These are phyloP conservation scores for Coleophoma eucalyptorum DNA, from an alignment of 2,329 filamentous ascomycete species.

Conservation along the genomic window DNA sequence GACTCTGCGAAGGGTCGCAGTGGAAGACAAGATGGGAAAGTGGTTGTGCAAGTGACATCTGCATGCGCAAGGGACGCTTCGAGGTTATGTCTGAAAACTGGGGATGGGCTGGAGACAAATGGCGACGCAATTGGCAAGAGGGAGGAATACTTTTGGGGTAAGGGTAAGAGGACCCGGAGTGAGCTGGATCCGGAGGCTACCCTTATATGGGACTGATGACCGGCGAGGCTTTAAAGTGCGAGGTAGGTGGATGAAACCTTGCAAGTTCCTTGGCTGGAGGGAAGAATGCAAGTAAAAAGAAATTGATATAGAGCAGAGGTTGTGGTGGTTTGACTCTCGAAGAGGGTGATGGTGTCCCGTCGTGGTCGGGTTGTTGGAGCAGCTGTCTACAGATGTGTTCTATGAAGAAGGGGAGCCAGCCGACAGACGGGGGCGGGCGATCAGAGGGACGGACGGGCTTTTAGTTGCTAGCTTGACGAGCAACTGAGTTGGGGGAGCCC, in stretches of 20 bases:
- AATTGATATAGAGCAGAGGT: too few species aligned
- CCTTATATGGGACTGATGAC: too few species aligned
- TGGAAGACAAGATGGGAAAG: neutral
- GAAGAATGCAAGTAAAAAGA: neutral
- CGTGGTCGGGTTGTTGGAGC: too few species aligned
- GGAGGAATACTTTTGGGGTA: neutral
- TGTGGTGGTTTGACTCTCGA: too few species aligned
- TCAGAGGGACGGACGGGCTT: too few species aligned
- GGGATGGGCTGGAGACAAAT: neutral
- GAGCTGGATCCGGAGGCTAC: neutral
- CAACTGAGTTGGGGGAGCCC: too few species aligned
- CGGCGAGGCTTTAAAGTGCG: neutral
- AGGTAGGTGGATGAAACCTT: neutral
- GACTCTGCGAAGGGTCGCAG: constrained; percentile 23
- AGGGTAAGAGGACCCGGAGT: neutral
- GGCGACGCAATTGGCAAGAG: neutral
- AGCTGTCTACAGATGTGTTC: too few species aligned
- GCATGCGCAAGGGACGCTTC: neutral
- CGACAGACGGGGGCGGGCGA: too few species aligned
- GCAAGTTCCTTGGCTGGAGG: neutral
- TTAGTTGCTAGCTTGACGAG: too few species aligned
- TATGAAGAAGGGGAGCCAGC: too few species aligned
- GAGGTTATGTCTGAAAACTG: neutral
- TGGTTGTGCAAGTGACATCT: neutral
- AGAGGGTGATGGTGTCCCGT: neutral